Evolutionary conservation across 2,329 filamentous ascomycete species (phyloP).

Genomic region (Pseudocercospora fuligena): DNA sequence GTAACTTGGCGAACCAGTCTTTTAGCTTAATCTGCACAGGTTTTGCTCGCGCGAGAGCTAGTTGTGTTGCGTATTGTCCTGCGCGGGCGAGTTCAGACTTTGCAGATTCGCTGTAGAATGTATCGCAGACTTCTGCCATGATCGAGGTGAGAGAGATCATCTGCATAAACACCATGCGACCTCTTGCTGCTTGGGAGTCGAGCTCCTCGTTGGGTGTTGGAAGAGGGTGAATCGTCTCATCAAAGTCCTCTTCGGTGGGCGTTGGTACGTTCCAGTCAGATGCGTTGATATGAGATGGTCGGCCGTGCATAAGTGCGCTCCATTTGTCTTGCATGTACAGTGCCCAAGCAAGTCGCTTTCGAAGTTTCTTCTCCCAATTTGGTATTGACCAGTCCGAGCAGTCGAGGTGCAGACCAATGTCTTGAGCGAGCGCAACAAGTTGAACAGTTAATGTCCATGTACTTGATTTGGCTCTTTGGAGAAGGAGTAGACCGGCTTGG

Average conservation of each 20-base stretch:
- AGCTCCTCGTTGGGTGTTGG: constrained; percentile 57
- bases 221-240: constrained; percentile 63
- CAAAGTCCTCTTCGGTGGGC: constrained; percentile 71
- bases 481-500: constrained; percentile 75
- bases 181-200: constrained; percentile 66
- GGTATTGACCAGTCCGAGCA: constrained; percentile 87
- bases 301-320: constrained; percentile 82
- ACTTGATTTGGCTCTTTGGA: constrained; percentile 76
- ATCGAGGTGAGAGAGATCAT: constrained; percentile 78
- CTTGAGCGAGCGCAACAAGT: constrained; percentile 82
- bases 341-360: constrained; percentile 87
- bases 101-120: constrained; percentile 80
- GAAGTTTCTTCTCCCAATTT: constrained; percentile 80
- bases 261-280: constrained; percentile 77
- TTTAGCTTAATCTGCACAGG: constrained; percentile 82
- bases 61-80: constrained; percentile 70
- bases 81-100: constrained; percentile 70
- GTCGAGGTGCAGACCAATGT: constrained; percentile 86
- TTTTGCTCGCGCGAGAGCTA: constrained; percentile 76
- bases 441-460: constrained; percentile 87
- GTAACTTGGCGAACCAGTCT: constrained; percentile 78
- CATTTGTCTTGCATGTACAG: constrained; percentile 95
- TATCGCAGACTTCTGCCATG: constrained; percentile 79
- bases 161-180: constrained; percentile 72
- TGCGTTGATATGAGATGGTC: constrained; percentile 75